Conservation (phyloP, 1,284 basidiomycete species). For the Trametes sp. region DNA sequence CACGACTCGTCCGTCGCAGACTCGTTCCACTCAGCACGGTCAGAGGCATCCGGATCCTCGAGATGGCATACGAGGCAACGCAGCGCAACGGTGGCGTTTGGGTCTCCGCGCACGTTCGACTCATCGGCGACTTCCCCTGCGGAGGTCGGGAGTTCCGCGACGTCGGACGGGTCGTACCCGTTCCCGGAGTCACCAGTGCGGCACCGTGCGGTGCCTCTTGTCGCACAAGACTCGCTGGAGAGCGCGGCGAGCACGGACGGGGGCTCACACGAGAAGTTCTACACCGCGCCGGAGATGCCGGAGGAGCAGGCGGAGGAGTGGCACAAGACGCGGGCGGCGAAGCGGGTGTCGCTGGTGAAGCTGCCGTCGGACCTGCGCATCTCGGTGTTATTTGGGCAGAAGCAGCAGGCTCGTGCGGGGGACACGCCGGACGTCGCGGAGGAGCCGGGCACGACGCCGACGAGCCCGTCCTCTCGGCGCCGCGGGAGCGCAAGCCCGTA, state of each 20-base stretch:
- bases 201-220: slow-evolving; percentile 30
- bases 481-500: slow-evolving; percentile 26
- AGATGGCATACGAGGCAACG: slow-evolving; percentile 28
- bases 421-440: slow-evolving; percentile 26
- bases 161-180: slow-evolving; percentile 31
- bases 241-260: slow-evolving; percentile 33
- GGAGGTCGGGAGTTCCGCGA: slow-evolving; percentile 13
- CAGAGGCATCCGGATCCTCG: slow-evolving; percentile 33
- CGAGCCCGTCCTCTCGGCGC: slow-evolving; percentile 27
- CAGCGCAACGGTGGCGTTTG: slow-evolving; percentile 44
- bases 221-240: slow-evolving; percentile 35
- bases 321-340: slow-evolving; percentile 84
- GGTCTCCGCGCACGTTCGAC: slow-evolving; percentile 44
- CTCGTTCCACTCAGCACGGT: slow-evolving; percentile 71
- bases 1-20: slow-evolving; percentile 56
- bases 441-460: slow-evolving; percentile 28
- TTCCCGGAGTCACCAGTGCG: slow-evolving; percentile 31
- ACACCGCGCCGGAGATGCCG: slow-evolving; percentile 50
- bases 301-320: slow-evolving; percentile 83
- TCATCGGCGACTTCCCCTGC: slow-evolving; percentile 43
- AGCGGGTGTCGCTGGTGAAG: slow-evolving; percentile 81
- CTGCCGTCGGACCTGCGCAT: slow-evolving; percentile 65
- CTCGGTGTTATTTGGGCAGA: slow-evolving; percentile 42
- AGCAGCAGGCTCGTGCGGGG: slow-evolving; percentile 21
- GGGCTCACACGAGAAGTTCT: slow-evolving; percentile 53